Conservation (phyloP, 768 basidiomycete genomes). For the Tricholomella constricta region DNA sequence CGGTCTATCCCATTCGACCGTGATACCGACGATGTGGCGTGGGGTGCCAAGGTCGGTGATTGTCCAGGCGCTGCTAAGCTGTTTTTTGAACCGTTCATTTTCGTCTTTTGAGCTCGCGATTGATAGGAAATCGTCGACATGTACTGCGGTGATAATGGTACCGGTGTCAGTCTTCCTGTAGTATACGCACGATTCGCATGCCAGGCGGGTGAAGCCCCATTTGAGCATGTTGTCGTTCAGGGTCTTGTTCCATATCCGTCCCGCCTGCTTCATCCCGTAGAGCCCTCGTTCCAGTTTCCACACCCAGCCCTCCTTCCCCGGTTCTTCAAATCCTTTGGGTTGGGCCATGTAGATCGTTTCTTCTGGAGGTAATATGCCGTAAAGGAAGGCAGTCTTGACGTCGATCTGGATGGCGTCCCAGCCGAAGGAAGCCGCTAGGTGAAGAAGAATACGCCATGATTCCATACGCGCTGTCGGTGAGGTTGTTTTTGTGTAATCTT, state of each 20-base stretch:
- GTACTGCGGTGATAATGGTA: neutral
- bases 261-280: neutral
- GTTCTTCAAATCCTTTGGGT: neutral
- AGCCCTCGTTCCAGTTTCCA: neutral
- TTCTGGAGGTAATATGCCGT: neutral
- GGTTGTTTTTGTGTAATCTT: too few species aligned
- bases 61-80: neutral
- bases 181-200: neutral
- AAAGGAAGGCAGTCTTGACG: neutral
- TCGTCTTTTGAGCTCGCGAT: neutral
- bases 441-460: neutral
- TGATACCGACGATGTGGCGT: neutral
- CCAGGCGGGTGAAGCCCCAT: neutral
- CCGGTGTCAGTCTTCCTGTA: neutral
- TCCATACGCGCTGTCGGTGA: too few species aligned
- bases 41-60: neutral
- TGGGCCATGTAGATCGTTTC: constrained; percentile 1
- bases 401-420: neutral
- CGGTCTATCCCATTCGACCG: neutral
- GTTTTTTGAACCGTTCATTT: neutral
- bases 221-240: neutral
- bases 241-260: neutral
- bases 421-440: neutral
- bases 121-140: neutral
- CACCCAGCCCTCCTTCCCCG: neutral